These are phyloP conservation scores for Diaporthe helianthi DNA, from an alignment of 2,329 filamentous ascomycete species.

Conservation along the genomic window DNA sequence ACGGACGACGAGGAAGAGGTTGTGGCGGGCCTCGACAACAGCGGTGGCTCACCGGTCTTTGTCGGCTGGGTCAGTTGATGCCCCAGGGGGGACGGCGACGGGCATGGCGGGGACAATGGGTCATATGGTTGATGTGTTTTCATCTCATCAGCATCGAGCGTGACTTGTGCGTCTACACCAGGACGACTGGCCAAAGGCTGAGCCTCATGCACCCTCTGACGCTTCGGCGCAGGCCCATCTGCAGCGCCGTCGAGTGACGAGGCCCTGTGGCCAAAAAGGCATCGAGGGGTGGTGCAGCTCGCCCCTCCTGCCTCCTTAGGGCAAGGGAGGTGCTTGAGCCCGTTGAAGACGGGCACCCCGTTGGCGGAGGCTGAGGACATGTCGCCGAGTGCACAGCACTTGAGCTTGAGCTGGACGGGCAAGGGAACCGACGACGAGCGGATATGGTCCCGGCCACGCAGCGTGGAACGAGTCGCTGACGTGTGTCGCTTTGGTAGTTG, in stretches of 20 bases:
- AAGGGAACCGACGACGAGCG: neutral
- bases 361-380: constrained; percentile 15
- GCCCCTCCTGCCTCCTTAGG: constrained; percentile 32
- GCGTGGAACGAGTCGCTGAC: neutral
- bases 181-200: neutral
- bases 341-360: constrained; percentile 34
- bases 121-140: constrained; percentile 29
- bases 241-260: constrained; percentile 23
- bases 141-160: constrained; percentile 12
- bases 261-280: constrained; percentile 33
- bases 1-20: neutral
- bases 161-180: constrained; percentile 5
- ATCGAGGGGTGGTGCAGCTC: constrained; percentile 30
- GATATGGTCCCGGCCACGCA: neutral
- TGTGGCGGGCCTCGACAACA: neutral
- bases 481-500: neutral
- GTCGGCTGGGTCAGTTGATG: constrained; percentile 10
- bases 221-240: constrained; percentile 9
- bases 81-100: neutral
- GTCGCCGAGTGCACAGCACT: neutral
- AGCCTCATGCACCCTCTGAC: constrained; percentile 3
- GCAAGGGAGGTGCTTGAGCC: constrained; percentile 34
- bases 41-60: neutral
- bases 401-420: neutral
- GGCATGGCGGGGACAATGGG: constrained; percentile 30